A percentile compares a stretch with the other conserved stretches of the same genome.
Evolutionary conservation across 768 basidiomycete genomes (phyloP).

Genomic region (Calocybe cyanea): DNA sequence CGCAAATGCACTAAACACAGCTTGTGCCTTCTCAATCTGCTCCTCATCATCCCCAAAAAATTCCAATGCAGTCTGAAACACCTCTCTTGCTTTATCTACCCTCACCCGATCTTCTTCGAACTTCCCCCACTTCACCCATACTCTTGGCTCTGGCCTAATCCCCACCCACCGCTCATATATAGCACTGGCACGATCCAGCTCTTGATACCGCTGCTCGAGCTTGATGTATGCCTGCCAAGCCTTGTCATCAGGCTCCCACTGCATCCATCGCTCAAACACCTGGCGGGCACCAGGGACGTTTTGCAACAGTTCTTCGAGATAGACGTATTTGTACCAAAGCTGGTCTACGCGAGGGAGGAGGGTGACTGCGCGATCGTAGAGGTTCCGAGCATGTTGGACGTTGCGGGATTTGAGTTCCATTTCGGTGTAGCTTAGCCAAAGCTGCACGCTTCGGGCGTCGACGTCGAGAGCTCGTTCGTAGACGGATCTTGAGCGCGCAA

Average conservation of each 20-base stretch:
- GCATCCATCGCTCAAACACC: conserved; percentile 99
- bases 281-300: conserved; percentile 96
- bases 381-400: conserved; percentile 93
- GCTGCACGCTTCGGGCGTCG: conserved; percentile 81
- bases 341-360: conserved; percentile 94
- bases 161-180: conserved; percentile 92
- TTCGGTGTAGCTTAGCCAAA: conserved; percentile 95
- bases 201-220: conserved; percentile 90
- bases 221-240: conserved; percentile 99
- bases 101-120: conserved; percentile 82
- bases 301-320: conserved; percentile 93
- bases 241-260: conserved; percentile 99
- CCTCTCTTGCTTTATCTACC: conserved; percentile 74
- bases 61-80: conserved; percentile 87
- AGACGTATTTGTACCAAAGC: conserved; percentile 99
- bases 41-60: conserved; percentile 88
- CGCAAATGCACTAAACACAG: conserved; percentile 89
- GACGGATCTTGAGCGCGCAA: conserved; percentile 88
- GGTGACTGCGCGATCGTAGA: conserved; percentile 96
- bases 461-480: conserved; percentile 97
- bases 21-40: conserved; percentile 95
- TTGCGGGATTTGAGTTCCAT: conserved; percentile 98
- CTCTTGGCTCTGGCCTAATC: conserved; percentile 71
- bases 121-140: conserved; percentile 83
- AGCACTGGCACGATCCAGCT: conserved; percentile 85